Base-by-base conservation (phyloP, 1,284 basidiomycete genomes). In the Apiotrichum gamsii region DNA sequence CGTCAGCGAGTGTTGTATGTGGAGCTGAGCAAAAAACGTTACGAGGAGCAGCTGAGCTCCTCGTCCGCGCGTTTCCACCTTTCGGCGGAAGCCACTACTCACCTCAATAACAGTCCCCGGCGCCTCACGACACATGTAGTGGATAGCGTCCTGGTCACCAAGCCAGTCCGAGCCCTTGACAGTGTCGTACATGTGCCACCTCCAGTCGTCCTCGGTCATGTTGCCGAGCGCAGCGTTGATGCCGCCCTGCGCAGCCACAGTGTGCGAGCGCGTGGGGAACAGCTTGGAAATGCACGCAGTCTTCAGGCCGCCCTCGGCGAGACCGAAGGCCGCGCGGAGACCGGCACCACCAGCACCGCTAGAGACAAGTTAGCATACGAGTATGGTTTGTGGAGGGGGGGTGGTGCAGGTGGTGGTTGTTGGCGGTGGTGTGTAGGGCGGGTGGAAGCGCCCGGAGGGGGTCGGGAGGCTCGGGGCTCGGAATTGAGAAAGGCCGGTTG, bases 81-180 rank as follows among this genome's bases (percentile, higher is more conserved):
- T 28, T 11, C 6, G 6, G 6, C 25, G 8, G 11, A 28, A 28
- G 11, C 25, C 11, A 28, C 11, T 6, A 60, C 78, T 47, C 53
- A 87, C 89, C 79, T 94, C 90, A 49, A 94, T 84, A 56, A 97
- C 93, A 33, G 91, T 87, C 64, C 82, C 78, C 40, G 93, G 94
- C 45, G 94, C 94, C 75, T 95, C 93, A 41, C 90, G 81, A 73
- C 89, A 94, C 94, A 97, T 97, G 78, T 97, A 97, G 70, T 97
- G 94, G 65, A 97, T 96, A 48, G 93, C 94, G 69, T 98, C 94
- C 76, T 99, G 95, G 78, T 99, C 95, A 75, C 95, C 95, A 47
- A 98, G 84, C 94, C 94, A 99, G 76, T 99, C 95, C 46, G 93
- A 96, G 57, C 95, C 95, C 80, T 99, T 98, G 58, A 98, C 94